Conservation (phyloP, 352 stramenopile genomes). For the Pythium dissimile region DNA sequence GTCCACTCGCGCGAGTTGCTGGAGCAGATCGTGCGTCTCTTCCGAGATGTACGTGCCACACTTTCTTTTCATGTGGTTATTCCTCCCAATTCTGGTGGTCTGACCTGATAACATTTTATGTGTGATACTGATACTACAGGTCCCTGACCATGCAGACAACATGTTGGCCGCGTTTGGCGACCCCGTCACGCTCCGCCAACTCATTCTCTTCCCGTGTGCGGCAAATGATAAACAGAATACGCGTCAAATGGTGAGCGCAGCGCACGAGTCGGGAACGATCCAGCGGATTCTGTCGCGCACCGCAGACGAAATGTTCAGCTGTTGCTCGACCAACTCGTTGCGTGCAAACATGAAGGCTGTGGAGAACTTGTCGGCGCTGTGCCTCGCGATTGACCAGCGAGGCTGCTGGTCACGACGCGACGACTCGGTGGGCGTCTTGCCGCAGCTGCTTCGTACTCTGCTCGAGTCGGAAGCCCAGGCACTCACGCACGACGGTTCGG, state of each 20-base stretch:
- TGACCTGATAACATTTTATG: not conserved
- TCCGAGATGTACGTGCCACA: slow-evolving; percentile 28
- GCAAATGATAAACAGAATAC: not conserved
- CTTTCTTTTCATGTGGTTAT: not conserved
- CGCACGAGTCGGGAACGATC: slow-evolving; percentile 31
- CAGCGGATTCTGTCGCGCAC: slow-evolving; percentile 70
- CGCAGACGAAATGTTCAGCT: slow-evolving; percentile 34
- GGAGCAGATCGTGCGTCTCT: slow-evolving; percentile 64
- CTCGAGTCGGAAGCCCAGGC: slow-evolving; percentile 22
- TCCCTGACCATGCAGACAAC: slow-evolving; percentile 29
- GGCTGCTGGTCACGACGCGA: slow-evolving; percentile 11
- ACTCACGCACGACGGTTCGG: slow-evolving; percentile 19
- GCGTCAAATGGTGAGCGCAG: not conserved
- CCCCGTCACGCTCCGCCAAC: slow-evolving; percentile 58
- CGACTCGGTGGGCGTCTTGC: not conserved
- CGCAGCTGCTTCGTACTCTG: slow-evolving; percentile 24
- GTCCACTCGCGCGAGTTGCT: slow-evolving; percentile 67
- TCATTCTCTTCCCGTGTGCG: slow-evolving; percentile 46
- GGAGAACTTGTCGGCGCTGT: slow-evolving; percentile 50
- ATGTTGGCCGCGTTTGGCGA: slow-evolving; percentile 56
- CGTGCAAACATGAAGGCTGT: slow-evolving; percentile 43
- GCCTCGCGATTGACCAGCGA: slow-evolving; percentile 40
- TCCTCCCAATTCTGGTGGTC: too few relatives aligned
- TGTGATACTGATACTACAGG: too few relatives aligned
- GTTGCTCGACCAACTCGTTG: slow-evolving; percentile 41